These are phyloP conservation scores for Strigomonas oncopelti DNA, from an alignment of 208 protist genomes.

Conservation along the genomic window DNA sequence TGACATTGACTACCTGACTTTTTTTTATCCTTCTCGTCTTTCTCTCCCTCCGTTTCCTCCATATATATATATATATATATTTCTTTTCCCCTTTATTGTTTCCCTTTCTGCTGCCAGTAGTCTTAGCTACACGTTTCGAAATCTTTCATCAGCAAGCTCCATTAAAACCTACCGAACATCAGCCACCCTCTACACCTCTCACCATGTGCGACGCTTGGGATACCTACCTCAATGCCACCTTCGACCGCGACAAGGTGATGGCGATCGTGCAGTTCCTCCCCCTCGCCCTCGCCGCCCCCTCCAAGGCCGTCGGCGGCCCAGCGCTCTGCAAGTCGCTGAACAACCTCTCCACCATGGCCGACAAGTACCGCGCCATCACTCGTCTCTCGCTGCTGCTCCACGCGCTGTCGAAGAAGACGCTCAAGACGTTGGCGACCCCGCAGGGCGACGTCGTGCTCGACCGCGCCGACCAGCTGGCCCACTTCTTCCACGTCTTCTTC, in stretches of 20 bases:
- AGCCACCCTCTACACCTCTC: slow-evolving; percentile 2
- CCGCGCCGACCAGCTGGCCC: slow-evolving; percentile 62
- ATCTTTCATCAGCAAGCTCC: not conserved
- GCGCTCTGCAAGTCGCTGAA: slow-evolving; percentile 61
- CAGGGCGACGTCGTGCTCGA: slow-evolving; percentile 52
- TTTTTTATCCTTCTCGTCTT: slow-evolving; percentile 11
- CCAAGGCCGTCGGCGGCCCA: slow-evolving; percentile 37
- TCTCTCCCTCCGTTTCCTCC: not conserved
- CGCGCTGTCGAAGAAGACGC: slow-evolving; percentile 57
- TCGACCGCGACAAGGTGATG: slow-evolving; percentile 88
- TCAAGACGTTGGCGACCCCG: slow-evolving; percentile 50
- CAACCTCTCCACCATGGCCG: slow-evolving; percentile 74
- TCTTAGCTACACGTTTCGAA: not conserved
- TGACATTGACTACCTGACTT: too few relatives aligned
- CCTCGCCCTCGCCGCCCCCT: slow-evolving; percentile 59
- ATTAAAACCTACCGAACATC: not conserved
- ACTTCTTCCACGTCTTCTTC: slow-evolving; percentile 83
- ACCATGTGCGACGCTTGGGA: slow-evolving; percentile 48
- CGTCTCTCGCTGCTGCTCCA: slow-evolving; percentile 78
- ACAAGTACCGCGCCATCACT: slow-evolving; percentile 82
- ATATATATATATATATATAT: not conserved
- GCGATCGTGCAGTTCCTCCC: slow-evolving; percentile 85
- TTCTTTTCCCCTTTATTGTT: not conserved
- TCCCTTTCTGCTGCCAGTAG: not conserved
- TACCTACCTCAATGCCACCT: slow-evolving; percentile 62